Percentiles rank a stretch among this genome's conserved stretches.
These are phyloP conservation scores for Knoxdaviesia capensis DNA, from an alignment of 2,329 filamentous ascomycete genomes.

Conservation along the genomic window DNA sequence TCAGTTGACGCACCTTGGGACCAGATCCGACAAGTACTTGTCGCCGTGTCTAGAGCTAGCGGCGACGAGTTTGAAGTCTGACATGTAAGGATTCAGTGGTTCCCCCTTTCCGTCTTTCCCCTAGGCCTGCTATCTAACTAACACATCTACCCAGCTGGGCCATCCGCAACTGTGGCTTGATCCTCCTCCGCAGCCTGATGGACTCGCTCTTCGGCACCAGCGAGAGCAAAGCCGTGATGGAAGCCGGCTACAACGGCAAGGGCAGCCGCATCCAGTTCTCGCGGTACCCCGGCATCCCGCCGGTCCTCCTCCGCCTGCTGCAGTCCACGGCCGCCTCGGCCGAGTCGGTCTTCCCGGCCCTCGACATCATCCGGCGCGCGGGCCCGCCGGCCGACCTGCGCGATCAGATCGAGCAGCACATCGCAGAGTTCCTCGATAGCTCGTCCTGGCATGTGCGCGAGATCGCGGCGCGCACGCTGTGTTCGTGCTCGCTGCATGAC, in stretches of 20 bases:
- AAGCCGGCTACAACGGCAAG: conserved; percentile 41
- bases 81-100: conserved; percentile 35
- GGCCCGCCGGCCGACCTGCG: conserved; percentile 39
- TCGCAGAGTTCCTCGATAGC: conserved; percentile 44
- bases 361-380: conserved; percentile 62
- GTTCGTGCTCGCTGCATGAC: conserved; percentile 35
- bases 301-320: conserved; percentile 32
- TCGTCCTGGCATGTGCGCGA: conserved; percentile 65
- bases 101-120: background rate
- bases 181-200: conserved; percentile 72
- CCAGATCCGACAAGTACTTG: conserved; percentile 53
- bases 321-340: conserved; percentile 20
- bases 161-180: conserved; percentile 79
- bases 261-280: conserved; percentile 48
- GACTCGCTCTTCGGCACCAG: conserved; percentile 59
- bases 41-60: conserved; percentile 61
- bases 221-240: conserved; percentile 44
- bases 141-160: conserved; percentile 44
- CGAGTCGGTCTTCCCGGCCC: conserved; percentile 61
- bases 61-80: conserved; percentile 56
- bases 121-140: background rate
- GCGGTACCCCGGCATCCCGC: conserved; percentile 44
- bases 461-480: conserved; percentile 56
- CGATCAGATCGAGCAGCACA: conserved; percentile 32
- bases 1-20: conserved; percentile 49